Base-by-base conservation (phyloP, 1,284 basidiomycete genomes). In the Cutaneotrichosporon sp. region DNA sequence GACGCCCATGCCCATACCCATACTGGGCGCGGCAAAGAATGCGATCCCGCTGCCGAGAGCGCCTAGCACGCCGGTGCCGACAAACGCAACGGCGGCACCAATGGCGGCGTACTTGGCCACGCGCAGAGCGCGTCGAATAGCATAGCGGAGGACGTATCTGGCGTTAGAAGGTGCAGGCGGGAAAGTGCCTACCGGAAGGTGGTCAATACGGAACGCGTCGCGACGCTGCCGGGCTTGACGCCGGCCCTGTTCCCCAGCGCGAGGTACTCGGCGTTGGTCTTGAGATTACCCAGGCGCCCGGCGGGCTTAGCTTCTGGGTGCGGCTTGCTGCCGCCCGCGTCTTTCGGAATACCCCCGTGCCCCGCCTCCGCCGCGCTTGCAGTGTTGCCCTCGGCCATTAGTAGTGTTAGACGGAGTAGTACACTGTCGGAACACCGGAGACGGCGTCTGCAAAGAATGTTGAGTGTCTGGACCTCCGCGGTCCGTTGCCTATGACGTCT, bases 41-140 rank as follows among this genome's bases (percentile, higher is more conserved):
- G 72, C 69, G 4, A 72, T 41, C 8, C 70, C 72, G 13, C 64
- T 65, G 1, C 72, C 69, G 18, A 74, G 40, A 10, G 68, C 67
- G 15, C 73, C 74, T 1, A 76, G 51, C 10, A 73, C 49, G 1
- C 64, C 63, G 1, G 66, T 64, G n/a, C 72, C 73, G 1, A 74
- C 22, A 7, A 64, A 55, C n/a, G 74, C 70, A 10, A 68, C 55
- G 5, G 63, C 53, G 3, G 60, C 69, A 18, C 74, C 74, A 13
- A 68, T 63, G 10, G 64, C 63, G 14, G 72, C 74, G 56, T 76
- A 76, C 59, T 74, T 74, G 13, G 68, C 72, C 51, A 76, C 75
- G 21, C 76, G 62, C 0, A 77, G 37, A 17, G 73, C 33, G 13
- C 76, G 60, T 23, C 68, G 66, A 38, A 77, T 63, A 7, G 68